phyloP scores from a whole-genome alignment of 2,329 filamentous ascomycete genomes.

The Fusarium tuaranense region DNA sequence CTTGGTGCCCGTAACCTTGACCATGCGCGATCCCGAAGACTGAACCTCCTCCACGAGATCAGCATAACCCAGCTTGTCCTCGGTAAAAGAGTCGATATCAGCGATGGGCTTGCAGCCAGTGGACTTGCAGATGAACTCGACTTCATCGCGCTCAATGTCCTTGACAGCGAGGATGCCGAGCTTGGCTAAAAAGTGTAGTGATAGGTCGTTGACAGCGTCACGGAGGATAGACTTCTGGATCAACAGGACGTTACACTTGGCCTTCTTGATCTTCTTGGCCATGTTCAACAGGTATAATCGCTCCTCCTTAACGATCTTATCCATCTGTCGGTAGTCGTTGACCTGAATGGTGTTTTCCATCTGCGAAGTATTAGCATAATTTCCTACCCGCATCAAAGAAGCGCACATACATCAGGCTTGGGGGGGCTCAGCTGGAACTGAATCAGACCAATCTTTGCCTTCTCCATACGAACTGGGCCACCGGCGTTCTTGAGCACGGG shows the following conservation, averaged over 20 bases:
- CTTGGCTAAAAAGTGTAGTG: constrained; percentile 96
- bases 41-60: constrained; percentile 95
- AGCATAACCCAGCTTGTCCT: constrained; percentile 95
- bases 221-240: constrained; percentile 99
- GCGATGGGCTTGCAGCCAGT: constrained; percentile 99
- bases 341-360: constrained; percentile 99
- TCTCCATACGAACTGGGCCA: constrained; percentile 93
- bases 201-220: constrained; percentile 97
- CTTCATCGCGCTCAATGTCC: constrained; percentile 98
- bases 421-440: constrained; percentile 99
- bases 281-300: constrained; percentile 97
- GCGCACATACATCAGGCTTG: constrained; percentile 84
- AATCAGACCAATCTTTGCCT: constrained; percentile 95
- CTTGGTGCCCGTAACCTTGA: constrained; percentile 95
- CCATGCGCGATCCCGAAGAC: constrained; percentile 87
- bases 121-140: constrained; percentile 99
- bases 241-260: constrained; percentile 97
- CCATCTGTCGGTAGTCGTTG: constrained; percentile 99
- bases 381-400: not conserved
- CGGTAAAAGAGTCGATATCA: constrained; percentile 97
- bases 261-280: constrained; percentile 99
- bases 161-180: constrained; percentile 96
- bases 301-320: constrained; percentile 99
- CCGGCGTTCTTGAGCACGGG: constrained; percentile 93
- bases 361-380: constrained; percentile 54